Evolutionary conservation across 108 stramenopile species (phyloP), one percentile per base, ranked within the genome.

Genomic region (Cyclotella sp.): DNA sequence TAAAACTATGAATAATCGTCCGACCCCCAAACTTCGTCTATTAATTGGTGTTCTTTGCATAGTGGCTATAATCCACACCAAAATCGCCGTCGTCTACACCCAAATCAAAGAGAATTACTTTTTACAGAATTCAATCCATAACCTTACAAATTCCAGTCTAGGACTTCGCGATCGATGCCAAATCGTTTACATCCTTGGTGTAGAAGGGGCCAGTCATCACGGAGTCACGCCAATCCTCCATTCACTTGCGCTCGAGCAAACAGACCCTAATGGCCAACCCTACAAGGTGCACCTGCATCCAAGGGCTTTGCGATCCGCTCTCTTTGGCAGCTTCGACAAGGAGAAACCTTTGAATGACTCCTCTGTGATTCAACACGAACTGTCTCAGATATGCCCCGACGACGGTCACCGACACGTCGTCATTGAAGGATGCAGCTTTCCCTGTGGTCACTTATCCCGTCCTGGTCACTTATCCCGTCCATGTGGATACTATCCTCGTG

Each of bases 101-200:
- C 11, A n/a, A 51, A 30, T 47, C 19, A 49, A 18, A 21, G 49
- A 40, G 18, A 19, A 1, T n/a, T n/a, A n/a, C n/a, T n/a, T n/a
- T n/a, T n/a, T n/a, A n/a, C n/a, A n/a, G n/a, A n/a, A n/a, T n/a
- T n/a, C n/a, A n/a, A n/a, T n/a, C n/a, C n/a, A n/a, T n/a, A n/a
- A n/a, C n/a, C 9, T 59, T 9, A 27, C 58, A 29, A 30, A 28
- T 10, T 3, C 9, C 58, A 16, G 52, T 6, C 7, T n/a, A 19
- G 53, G n/a, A 54, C 28, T 29, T 7, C 58, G 58, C 24, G 27
- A 26, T 59, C 24, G 46, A 2, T 76, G 75, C 44, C 66, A 68
- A 60, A 76, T 76, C 21, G 59, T 76, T 44, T 76, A 76, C 75
- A 65, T 76, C 9, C 15, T 76, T 21, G 75, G 75, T 22, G 75